These are phyloP conservation scores for Alternaria sp. DNA, from an alignment of 2,329 filamentous ascomycete species.

Conservation along the genomic window DNA sequence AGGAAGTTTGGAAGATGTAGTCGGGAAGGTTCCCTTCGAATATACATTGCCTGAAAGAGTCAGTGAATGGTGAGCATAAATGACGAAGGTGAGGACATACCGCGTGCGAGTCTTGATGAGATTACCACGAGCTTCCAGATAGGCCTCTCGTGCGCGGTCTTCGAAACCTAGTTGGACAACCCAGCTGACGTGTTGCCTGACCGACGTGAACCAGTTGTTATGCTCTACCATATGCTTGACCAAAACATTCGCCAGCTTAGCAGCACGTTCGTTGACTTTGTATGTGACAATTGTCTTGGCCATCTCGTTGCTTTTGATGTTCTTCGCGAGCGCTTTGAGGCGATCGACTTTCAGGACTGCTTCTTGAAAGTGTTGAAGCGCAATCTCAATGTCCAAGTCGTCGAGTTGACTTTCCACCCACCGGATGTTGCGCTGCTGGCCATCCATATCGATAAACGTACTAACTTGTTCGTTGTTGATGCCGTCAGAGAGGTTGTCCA, in stretches of 20 bases:
- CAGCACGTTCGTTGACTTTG: conserved; percentile 87
- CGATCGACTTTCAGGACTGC: conserved; percentile 87
- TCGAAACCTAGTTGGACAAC: conserved; percentile 88
- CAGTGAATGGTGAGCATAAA: not conserved
- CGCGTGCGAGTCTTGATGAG: conserved; percentile 84
- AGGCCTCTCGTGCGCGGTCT: conserved; percentile 86
- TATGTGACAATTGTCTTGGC: conserved; percentile 92
- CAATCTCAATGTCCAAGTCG: conserved; percentile 94
- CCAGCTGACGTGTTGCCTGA: conserved; percentile 84
- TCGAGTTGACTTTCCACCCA: conserved; percentile 97
- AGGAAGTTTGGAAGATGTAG: conserved; percentile 95
- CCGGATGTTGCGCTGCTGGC: conserved; percentile 93
- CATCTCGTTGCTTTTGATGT: conserved; percentile 83
- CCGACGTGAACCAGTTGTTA: conserved; percentile 78
- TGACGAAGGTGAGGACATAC: conserved; percentile 56
- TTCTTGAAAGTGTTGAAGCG: conserved; percentile 85
- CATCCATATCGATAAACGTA: conserved; percentile 93
- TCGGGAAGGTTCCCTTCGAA: conserved; percentile 93
- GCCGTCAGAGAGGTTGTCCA: conserved; percentile 74
- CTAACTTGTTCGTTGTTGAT: conserved; percentile 75
- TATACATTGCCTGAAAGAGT: conserved; percentile 76
- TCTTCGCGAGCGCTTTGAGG: conserved; percentile 78
- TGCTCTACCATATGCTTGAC: conserved; percentile 80
- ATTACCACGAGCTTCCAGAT: conserved; percentile 79
- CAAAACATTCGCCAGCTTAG: conserved; percentile 78